A percentile compares a stretch with the other conserved stretches of the same genome.
Evolutionary conservation across 1,284 basidiomycete species (phyloP).

Genomic region (Phenoliferia sp.): DNA sequence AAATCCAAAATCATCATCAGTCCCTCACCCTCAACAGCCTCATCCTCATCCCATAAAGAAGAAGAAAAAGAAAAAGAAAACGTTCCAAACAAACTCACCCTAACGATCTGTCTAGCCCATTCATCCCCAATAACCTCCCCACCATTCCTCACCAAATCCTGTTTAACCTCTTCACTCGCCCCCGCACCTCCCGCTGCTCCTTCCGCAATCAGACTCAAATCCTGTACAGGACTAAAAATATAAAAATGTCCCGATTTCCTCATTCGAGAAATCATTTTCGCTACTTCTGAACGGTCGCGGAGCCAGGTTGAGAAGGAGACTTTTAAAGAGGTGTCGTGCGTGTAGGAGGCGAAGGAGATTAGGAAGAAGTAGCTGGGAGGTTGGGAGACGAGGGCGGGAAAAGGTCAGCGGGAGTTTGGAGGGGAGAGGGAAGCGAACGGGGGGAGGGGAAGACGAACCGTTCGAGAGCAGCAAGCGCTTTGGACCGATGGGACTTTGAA

Average conservation of each 20-base stretch:
- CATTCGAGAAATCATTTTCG: constrained; percentile 75
- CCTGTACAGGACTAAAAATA: constrained; percentile 81
- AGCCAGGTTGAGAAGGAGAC: constrained; percentile 22
- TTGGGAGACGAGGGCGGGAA: no score
- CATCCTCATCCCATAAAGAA: background rate
- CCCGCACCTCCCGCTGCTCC: constrained; percentile 5
- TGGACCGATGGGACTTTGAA: constrained; percentile 41
- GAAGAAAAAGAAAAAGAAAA: background rate
- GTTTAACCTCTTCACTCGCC: background rate
- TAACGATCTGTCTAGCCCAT: constrained; percentile 87
- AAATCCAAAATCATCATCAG: background rate
- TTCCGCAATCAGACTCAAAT: constrained; percentile 61
- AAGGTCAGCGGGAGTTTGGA: background rate
- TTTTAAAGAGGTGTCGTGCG: constrained; percentile 40
- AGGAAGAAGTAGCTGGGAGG: constrained; percentile 67
- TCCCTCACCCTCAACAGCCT: no score
- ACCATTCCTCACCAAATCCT: constrained; percentile 68
- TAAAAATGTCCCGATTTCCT: constrained; percentile 67
- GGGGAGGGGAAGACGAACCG: constrained; percentile 33
- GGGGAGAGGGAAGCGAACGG: no score
- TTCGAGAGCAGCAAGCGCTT: constrained; percentile 50
- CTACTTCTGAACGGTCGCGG: constrained; percentile 80
- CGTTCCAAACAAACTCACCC: constrained; percentile 50
- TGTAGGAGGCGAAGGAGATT: constrained; percentile 88
- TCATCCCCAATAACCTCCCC: constrained; percentile 87